Evolutionary conservation across 345 rosid genomes (phyloP), one percentile per base, ranked within the genome.

Genomic region (Populus simonii): DNA sequence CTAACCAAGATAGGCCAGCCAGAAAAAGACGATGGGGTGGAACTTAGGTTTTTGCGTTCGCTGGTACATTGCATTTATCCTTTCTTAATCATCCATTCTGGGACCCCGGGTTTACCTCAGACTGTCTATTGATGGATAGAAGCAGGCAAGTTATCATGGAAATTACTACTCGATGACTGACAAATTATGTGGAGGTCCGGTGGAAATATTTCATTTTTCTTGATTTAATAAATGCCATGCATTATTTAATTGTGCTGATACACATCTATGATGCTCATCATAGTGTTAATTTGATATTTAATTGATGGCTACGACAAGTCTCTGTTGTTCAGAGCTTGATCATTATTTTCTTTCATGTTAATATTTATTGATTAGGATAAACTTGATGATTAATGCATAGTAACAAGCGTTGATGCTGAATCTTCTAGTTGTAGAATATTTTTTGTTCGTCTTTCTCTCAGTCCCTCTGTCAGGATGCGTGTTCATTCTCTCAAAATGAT

Each of bases 11-110:
- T 25, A 83, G 91, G 78, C 90, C 91, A 51, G 70, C 86, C 55
- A 81, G 88, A 72, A 88, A 88, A 87, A 88, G 96, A 80, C 87
- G 77, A 70, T 88, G 97, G 92, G 79, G 82, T 77, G 88, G 81
- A 80, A 82, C 66, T 62, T 88, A 80, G 61, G 47, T 5, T 78
- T 71, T 23, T 62, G 63, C 23, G 7, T 68, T 68, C 11, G 39
- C 68, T 11, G 66, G 61, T 41, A 63, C 2, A 7, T 75, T 41
- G 15, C 65, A 29, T 68, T 57, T 68, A 23, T 36, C 49, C 22
- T 49, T 1, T 1, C 31, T 5, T n/a, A 5, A 20, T 20, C 22
- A 29, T 17, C 33, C 45, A 8, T 22, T 27, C 61, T 17, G 20
- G 7, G 72, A 22, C 23, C 33, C 47, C 11, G 29, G 31, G 20